A percentile compares a stretch with the other conserved stretches of the same genome.
phyloP scores from a whole-genome alignment of 495 filamentous ascomycete genomes.

The Venustampulla echinocandica region DNA sequence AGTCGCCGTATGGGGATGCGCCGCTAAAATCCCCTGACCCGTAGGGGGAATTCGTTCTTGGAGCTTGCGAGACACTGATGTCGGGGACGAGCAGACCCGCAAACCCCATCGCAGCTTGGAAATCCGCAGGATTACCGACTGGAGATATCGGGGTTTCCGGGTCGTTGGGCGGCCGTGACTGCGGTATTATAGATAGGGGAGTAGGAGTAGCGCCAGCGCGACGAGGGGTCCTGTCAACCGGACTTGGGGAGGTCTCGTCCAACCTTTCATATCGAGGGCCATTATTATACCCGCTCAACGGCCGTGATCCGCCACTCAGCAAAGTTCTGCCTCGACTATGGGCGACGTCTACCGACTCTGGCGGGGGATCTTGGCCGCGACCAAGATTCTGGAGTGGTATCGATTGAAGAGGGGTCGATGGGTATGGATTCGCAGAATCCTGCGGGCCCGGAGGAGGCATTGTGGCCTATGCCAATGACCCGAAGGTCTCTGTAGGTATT shows the following conservation, averaged over 20 bases:
- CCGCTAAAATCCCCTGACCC: background rate
- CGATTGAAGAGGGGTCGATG: slow-evolving; percentile 47
- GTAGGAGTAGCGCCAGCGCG: background rate
- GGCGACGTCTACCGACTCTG: slow-evolving; percentile 20
- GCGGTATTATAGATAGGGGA: slow-evolving; percentile 7
- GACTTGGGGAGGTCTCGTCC: slow-evolving; percentile 19
- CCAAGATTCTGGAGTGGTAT: slow-evolving; percentile 82
- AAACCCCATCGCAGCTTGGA: slow-evolving; percentile 25
- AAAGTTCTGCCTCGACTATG: slow-evolving; percentile 26
- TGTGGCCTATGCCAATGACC: slow-evolving; percentile 15
- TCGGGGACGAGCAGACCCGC: slow-evolving; percentile 26
- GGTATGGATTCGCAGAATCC: slow-evolving; percentile 15
- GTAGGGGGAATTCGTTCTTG: slow-evolving; percentile 1
- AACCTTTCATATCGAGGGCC: slow-evolving; percentile 24
- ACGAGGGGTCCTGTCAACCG: slow-evolving; percentile 3
- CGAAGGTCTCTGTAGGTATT: slow-evolving; percentile 10
- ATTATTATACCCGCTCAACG: slow-evolving; percentile 19
- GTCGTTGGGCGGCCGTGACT: slow-evolving; percentile 7
- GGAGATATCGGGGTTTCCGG: slow-evolving; percentile 14
- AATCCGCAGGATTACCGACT: slow-evolving; percentile 24
- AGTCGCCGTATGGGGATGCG: slow-evolving; percentile 11
- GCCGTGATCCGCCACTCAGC: slow-evolving; percentile 28
- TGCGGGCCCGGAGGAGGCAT: slow-evolving; percentile 19
- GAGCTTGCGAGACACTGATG: slow-evolving; percentile 21
- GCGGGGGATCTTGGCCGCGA: slow-evolving; percentile 40